Base-by-base conservation (phyloP, 495 filamentous ascomycete genomes). In the Pyronema domesticum region DNA sequence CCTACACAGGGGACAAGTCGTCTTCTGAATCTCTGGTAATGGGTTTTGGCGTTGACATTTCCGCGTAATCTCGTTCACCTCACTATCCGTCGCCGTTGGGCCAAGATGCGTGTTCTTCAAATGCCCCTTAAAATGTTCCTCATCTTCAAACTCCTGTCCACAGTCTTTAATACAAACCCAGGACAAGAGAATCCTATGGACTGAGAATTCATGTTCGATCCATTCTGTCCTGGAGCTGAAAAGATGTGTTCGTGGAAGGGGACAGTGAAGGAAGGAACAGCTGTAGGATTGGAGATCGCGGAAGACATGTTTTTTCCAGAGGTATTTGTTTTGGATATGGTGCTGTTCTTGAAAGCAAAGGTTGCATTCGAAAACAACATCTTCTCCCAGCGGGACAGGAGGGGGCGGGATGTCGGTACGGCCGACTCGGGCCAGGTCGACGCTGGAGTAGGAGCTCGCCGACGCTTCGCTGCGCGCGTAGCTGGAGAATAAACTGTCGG, bases 211-310 rank as follows among this genome's bases (percentile, higher is more conserved):
- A 43, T 57, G 49, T 19, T 53, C 39, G n/a, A 57, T 46, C 55
- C 49, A 57, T 46, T 23, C 34, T 15, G n/a, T 53, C 17, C 48
- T 39, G 30, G 48, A 53, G 30, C 46, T 42, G 42, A 57, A 57
- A 9, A 51, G 43, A 46, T 57, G 40, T 3, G 35, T 37, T n/a
- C 9, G 18, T 17, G 49, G 33, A 13, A 50, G 47, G n/a, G 55
- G 49, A 10, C 49, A 57, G 17, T 30, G 37, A 7, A 35, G 11
- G 17, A 57, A 57, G 11, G 48, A 45, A 33, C 49, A 57, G 34
- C 40, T 57, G 49, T 57, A 57, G 44, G 55, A 49, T 23, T 57
- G 49, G 23, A 57, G 55, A 23, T 57, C 55, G 47, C 53, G 52
- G 42, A 57, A 45, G 7, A 57, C 40, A 40, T 57, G 55, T 34